A percentile compares a stretch with the other conserved stretches of the same genome.
phyloP scores from a whole-genome alignment of 2,329 filamentous ascomycete genomes.

The Cryphonectria carpinicola region DNA sequence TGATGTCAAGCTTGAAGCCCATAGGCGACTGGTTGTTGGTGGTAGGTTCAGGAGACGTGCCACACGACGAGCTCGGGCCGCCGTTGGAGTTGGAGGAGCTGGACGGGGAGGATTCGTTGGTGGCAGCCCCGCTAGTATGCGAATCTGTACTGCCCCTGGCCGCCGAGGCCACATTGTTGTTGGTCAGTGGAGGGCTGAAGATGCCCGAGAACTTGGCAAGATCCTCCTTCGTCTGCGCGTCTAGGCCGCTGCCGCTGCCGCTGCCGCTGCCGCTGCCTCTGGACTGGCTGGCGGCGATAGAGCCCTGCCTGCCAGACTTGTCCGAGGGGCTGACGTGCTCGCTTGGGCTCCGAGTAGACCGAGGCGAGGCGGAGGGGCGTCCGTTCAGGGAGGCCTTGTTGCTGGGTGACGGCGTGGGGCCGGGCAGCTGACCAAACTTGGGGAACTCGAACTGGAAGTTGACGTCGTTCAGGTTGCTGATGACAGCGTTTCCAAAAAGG shows the following conservation, averaged over 20 bases:
- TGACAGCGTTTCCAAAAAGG: constrained; percentile 50
- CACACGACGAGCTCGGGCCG: constrained; percentile 68
- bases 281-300: constrained; percentile 39
- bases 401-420: constrained; percentile 39
- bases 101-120: constrained; percentile 67
- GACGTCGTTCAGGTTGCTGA: constrained; percentile 69
- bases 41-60: constrained; percentile 74
- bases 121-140: constrained; percentile 52
- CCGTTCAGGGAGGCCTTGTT: constrained; percentile 30
- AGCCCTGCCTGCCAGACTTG: constrained; percentile 31
- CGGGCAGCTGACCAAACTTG: constrained; percentile 79
- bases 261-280: no score
- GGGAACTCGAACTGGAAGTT: constrained; percentile 97
- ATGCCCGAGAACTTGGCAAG: constrained; percentile 60
- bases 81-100: constrained; percentile 64
- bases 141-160: constrained; percentile 59
- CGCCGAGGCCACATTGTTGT: constrained; percentile 45
- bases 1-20: constrained; percentile 65
- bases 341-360: constrained; percentile 34
- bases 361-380: constrained; percentile 30
- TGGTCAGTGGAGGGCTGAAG: constrained; percentile 61
- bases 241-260: constrained; percentile 39
- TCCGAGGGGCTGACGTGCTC: constrained; percentile 42
- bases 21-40: constrained; percentile 70
- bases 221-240: constrained; percentile 49